phyloP scores from a whole-genome alignment of 208 protist genomes.

The Leishmania tropica region DNA sequence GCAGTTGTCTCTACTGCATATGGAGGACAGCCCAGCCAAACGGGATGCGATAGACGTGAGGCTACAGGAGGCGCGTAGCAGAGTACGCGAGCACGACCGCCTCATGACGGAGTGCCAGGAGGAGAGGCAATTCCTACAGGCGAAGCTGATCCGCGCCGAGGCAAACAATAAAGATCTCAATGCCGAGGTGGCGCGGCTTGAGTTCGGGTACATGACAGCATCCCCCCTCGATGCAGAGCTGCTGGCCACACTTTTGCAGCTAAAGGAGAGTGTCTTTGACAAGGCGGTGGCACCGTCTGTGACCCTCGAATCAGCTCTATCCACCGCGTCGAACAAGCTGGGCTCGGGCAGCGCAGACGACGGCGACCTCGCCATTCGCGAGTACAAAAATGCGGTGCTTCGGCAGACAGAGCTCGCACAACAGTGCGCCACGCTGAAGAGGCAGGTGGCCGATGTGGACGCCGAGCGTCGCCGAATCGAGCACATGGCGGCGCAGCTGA shows the following conservation, averaged over 20 bases:
- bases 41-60: conserved; percentile 50
- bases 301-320: conserved; percentile 33
- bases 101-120: conserved; percentile 64
- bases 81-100: conserved; percentile 58
- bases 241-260: conserved; percentile 53
- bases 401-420: conserved; percentile 59
- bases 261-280: conserved; percentile 84
- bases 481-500: conserved; percentile 38
- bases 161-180: conserved; percentile 59
- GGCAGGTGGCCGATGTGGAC: conserved; percentile 38
- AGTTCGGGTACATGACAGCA: conserved; percentile 46
- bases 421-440: conserved; percentile 58
- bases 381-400: conserved; percentile 73
- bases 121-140: conserved; percentile 55
- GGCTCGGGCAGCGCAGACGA: conserved; percentile 27
- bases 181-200: conserved; percentile 70
- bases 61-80: conserved; percentile 46
- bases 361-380: conserved; percentile 58
- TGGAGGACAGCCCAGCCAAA: conserved; percentile 28
- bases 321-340: background rate
- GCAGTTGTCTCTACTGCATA: conserved; percentile 50
- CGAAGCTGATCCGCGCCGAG: conserved; percentile 65
- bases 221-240: conserved; percentile 52
- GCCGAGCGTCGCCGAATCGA: conserved; percentile 35
- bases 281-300: conserved; percentile 64